Conservation (phyloP, 2,329 filamentous ascomycete genomes). For the Botrytis squamosa region DNA sequence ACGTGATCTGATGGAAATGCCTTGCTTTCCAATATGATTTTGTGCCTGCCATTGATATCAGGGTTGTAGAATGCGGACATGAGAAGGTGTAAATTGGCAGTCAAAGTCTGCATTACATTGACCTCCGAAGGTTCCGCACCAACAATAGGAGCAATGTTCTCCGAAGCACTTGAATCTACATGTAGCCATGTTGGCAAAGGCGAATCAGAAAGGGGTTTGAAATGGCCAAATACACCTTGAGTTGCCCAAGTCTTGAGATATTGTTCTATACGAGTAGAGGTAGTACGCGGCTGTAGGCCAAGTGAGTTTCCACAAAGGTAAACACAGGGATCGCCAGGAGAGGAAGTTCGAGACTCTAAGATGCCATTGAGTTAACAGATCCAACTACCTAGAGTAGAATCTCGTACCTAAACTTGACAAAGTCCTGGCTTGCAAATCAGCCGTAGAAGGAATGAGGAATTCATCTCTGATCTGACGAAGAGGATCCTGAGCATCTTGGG, state of each 20-base stretch:
- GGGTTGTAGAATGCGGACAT: constrained; percentile 79
- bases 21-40: constrained; percentile 77
- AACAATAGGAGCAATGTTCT: constrained; percentile 67
- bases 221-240: constrained; percentile 76
- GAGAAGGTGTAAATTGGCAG: constrained; percentile 72
- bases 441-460: constrained; percentile 75
- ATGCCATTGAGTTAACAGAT: constrained; percentile 10
- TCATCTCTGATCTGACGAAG: constrained; percentile 62
- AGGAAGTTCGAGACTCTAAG: constrained; percentile 29
- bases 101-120: constrained; percentile 77
- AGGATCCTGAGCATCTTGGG: constrained; percentile 60
- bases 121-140: constrained; percentile 68
- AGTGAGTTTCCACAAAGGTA: constrained; percentile 82
- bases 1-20: constrained; percentile 82
- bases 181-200: constrained; percentile 64
- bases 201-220: constrained; percentile 63
- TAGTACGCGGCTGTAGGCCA: constrained; percentile 68
- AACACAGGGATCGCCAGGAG: constrained; percentile 42
- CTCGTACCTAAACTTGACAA: constrained; percentile 31
- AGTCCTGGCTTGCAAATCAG: constrained; percentile 58
- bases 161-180: constrained; percentile 65
- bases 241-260: constrained; percentile 74
- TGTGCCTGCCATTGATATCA: constrained; percentile 56
- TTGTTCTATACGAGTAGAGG: constrained; percentile 61
- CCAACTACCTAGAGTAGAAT: constrained; percentile 17